These are phyloP conservation scores for Piedraia hortae DNA, from an alignment of 2,329 filamentous ascomycete species.

Conservation along the genomic window DNA sequence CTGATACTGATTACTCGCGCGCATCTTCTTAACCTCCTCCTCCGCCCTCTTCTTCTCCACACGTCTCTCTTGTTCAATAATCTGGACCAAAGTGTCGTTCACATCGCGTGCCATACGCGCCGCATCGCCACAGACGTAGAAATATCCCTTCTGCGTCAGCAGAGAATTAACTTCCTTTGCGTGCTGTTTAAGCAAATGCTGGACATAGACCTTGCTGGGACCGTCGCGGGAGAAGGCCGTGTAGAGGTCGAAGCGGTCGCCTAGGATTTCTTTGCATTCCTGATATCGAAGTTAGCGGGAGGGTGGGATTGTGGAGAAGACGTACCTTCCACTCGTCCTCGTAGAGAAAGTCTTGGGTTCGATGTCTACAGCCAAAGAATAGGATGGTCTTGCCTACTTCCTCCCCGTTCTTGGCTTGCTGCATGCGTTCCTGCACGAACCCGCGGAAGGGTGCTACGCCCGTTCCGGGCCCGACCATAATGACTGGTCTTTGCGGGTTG, in stretches of 20 bases:
- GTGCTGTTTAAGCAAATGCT: slow-evolving; percentile 67
- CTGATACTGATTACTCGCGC: slow-evolving; percentile 85
- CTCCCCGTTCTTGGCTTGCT: slow-evolving; percentile 51
- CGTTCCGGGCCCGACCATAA: slow-evolving; percentile 88
- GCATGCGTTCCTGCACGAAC: slow-evolving; percentile 83
- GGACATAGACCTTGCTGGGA: slow-evolving; percentile 79
- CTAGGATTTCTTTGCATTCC: slow-evolving; percentile 60
- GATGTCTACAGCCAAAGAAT: slow-evolving; percentile 84
- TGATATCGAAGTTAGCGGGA: slow-evolving; percentile 15
- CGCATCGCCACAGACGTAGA: slow-evolving; percentile 95
- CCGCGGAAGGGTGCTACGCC: slow-evolving; percentile 97
- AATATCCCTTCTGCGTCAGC: slow-evolving; percentile 63
- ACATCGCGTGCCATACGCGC: slow-evolving; percentile 40
- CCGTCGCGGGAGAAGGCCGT: slow-evolving; percentile 86
- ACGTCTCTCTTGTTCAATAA: slow-evolving; percentile 60
- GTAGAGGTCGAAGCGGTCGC: slow-evolving; percentile 70
- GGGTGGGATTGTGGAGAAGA: slow-evolving; percentile 3
- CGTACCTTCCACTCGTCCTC: slow-evolving; percentile 75
- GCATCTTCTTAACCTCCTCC: slow-evolving; percentile 92
- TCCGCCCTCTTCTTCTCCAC: slow-evolving; percentile 70
- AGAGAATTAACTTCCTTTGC: slow-evolving; percentile 68
- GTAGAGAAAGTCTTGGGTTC: slow-evolving; percentile 79
- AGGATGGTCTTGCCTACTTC: slow-evolving; percentile 66
- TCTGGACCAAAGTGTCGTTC: slow-evolving; percentile 52
- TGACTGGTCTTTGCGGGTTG: slow-evolving; percentile 74